Base-by-base conservation (phyloP, 495 filamentous ascomycete genomes). In the Penicillium antarcticum region DNA sequence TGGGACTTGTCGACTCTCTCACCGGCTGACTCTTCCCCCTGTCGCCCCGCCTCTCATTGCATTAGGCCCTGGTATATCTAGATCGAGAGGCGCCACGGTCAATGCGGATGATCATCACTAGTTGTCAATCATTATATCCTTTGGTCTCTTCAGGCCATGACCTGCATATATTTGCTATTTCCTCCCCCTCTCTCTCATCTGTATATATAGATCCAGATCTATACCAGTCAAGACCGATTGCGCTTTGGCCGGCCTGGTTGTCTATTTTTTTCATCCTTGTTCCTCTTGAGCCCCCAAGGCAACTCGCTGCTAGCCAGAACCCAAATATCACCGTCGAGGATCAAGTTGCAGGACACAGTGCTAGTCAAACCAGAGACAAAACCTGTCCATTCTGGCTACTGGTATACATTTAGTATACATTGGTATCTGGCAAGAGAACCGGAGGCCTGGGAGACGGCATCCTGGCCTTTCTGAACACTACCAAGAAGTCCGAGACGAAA, bases 51-150 rank as follows among this genome's bases (percentile, higher is more conserved):
- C 50, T 39, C 21, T 41, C 41, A 44, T 34, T 41, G 29, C 48
- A 51, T 51, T 37, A 19, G 39, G 46, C 23, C 34, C 46, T 48
- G 46, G 16, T 52, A 52, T 52, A 53, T 53, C 50, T 53, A 45
- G 50, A 53, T 53, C 50, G 36, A 36, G 48, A 51, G 39, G 24
- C 50, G 29, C 51, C 33, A 44, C 45, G 51, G 53, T 49, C 35
- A 45, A 44, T 38, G 42, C 57, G 53, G 58, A 48, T 61, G 54
- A 58, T 60, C 48, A 53, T 45, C 57, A 52, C 53, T 63, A 60
- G 53, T 58, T 44, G 48, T 51, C 48, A 56, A 56, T 59, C 56
- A 48, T 56, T 37, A 35, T 40, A 46, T 45, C 11, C 16, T 44
- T 29, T 29, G 26, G 14, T 17, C 49, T 39, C 45, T 50, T 56